A percentile compares a stretch with the other conserved stretches of the same genome.
phyloP scores from a whole-genome alignment of 371 early-diverging fungal species.

The Parasitella parasitica region DNA sequence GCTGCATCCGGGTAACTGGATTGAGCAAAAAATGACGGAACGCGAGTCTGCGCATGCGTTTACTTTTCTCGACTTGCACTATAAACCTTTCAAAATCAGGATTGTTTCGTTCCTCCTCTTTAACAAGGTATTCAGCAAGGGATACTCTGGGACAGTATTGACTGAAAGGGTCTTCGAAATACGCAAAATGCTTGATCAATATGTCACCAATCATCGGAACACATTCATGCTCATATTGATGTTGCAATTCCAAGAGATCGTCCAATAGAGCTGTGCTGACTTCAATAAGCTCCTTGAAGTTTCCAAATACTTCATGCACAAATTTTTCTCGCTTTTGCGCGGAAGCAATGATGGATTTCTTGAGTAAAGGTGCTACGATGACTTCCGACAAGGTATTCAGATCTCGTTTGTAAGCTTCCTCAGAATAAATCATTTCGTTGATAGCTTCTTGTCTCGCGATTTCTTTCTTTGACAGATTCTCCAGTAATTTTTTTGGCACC shows the following conservation, averaged over 20 bases:
- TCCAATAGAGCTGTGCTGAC: slow-evolving; percentile 71
- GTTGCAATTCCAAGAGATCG: slow-evolving; percentile 61
- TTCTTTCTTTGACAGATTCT: slow-evolving; percentile 72
- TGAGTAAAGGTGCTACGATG: slow-evolving; percentile 9
- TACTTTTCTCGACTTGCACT: slow-evolving; percentile 58
- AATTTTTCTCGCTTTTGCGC: slow-evolving; percentile 60
- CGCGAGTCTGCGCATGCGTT: slow-evolving; percentile 63
- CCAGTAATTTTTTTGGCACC: slow-evolving; percentile 70
- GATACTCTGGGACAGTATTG: slow-evolving; percentile 85
- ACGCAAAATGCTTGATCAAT: slow-evolving; percentile 67
- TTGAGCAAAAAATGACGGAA: slow-evolving; percentile 52
- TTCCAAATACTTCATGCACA: slow-evolving; percentile 78
- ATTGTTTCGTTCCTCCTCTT: slow-evolving; percentile 69
- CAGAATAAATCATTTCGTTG: slow-evolving; percentile 90
- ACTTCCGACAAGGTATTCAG: slow-evolving; percentile 38
- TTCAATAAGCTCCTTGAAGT: slow-evolving; percentile 69
- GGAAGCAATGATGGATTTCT: slow-evolving; percentile 37
- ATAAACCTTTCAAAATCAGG: slow-evolving; percentile 70
- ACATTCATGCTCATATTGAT: slow-evolving; percentile 59
- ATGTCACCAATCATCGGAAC: slow-evolving; percentile 87
- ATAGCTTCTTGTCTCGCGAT: slow-evolving; percentile 91
- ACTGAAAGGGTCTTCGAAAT: slow-evolving; percentile 76
- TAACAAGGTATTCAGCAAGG: slow-evolving; percentile 76
- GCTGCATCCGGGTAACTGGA: slow-evolving; percentile 87
- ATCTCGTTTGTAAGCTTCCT: slow-evolving; percentile 86